phyloP scores from a whole-genome alignment of 768 basidiomycete species.

The Podaxis mareebaensis region DNA sequence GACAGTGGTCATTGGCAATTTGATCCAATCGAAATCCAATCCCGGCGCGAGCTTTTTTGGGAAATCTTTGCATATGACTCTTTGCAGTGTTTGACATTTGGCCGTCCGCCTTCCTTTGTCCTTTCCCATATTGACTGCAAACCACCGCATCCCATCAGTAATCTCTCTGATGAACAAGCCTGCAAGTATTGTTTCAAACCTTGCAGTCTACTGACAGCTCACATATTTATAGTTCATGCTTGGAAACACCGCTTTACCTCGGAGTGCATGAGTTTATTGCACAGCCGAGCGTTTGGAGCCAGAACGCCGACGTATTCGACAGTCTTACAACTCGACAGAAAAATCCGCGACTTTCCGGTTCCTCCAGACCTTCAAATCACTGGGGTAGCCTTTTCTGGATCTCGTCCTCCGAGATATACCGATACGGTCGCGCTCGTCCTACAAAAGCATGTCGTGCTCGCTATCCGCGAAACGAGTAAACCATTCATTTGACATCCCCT shows the following conservation, averaged over 20 bases:
- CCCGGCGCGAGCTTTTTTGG: constrained; percentile 70
- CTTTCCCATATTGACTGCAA: constrained; percentile 66
- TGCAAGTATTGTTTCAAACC: constrained; percentile 45
- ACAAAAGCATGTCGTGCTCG: constrained; percentile 68
- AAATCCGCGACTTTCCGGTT: constrained; percentile 65
- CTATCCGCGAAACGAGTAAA: constrained; percentile 69
- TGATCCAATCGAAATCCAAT: constrained; percentile 55
- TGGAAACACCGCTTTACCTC: constrained; percentile 73
- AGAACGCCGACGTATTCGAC: constrained; percentile 67
- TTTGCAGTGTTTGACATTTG: constrained; percentile 68
- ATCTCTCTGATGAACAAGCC: constrained; percentile 47
- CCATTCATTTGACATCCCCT: constrained; percentile 19
- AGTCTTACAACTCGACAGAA: constrained; percentile 64
- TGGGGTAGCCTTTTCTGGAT: constrained; percentile 57
- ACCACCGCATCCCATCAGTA: constrained; percentile 50
- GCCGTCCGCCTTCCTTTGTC: constrained; percentile 67
- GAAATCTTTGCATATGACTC: constrained; percentile 58
- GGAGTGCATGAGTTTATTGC: constrained; percentile 66
- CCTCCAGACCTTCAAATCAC: constrained; percentile 62
- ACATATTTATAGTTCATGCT: constrained; percentile 46
- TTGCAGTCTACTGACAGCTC: not conserved
- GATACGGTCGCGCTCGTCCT: constrained; percentile 54
- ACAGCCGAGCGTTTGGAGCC: constrained; percentile 71
- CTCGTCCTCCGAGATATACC: constrained; percentile 25
- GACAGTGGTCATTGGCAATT: constrained; percentile 69